Evolutionary conservation across 1,284 basidiomycete genomes (phyloP).

Genomic region (Mycena citricolor): DNA sequence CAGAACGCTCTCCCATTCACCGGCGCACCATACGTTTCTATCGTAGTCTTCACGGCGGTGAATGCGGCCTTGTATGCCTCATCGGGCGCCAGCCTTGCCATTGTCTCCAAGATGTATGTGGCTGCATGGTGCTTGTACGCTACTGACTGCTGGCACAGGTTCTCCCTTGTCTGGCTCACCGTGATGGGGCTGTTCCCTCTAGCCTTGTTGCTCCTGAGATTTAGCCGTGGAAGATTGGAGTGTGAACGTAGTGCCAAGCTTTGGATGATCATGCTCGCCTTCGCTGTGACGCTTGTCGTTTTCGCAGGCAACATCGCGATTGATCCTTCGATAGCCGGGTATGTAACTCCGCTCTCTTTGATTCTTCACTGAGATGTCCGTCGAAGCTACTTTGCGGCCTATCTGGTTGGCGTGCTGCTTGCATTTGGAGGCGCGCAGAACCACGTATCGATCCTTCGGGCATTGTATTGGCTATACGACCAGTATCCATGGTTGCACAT

Average conservation of each 20-base stretch:
- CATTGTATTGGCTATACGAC: constrained; percentile 62
- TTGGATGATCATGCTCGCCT: constrained; percentile 39
- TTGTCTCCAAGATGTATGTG: constrained; percentile 59
- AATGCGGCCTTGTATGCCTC: constrained; percentile 57
- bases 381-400: constrained; percentile 60
- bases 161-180: constrained; percentile 61
- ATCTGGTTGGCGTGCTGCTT: constrained; percentile 48
- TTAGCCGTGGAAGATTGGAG: constrained; percentile 60
- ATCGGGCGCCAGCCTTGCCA: constrained; percentile 48
- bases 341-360: constrained; percentile 23
- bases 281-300: constrained; percentile 46
- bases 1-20: constrained; percentile 49
- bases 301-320: constrained; percentile 62
- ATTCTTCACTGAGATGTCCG: constrained; percentile 10
- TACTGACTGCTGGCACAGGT: constrained; percentile 35
- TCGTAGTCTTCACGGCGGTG: constrained; percentile 51
- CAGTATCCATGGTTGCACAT: constrained; percentile 50
- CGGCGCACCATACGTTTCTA: constrained; percentile 52
- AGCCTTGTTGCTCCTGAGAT: constrained; percentile 58
- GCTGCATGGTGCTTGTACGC: neutral
- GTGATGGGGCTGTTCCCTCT: constrained; percentile 66
- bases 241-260: constrained; percentile 29
- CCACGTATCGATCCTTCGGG: constrained; percentile 51
- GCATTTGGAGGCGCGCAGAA: constrained; percentile 52
- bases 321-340: constrained; percentile 56